Conservation (phyloP, 345 rosid genomes). For the Camelina hispida region DNA sequence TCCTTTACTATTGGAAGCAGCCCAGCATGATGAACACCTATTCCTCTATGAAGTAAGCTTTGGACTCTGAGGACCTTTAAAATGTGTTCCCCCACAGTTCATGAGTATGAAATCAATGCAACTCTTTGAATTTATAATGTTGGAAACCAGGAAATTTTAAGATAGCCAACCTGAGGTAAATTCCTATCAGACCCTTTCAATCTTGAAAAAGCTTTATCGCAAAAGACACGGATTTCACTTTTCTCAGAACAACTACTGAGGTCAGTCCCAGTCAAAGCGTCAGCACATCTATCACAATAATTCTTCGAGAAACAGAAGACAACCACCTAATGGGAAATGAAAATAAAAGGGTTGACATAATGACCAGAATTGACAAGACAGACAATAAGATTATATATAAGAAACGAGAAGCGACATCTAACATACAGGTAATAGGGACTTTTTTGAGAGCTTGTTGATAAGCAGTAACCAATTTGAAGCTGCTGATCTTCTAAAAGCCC, state of each 20-base stretch:
- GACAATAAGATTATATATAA: constrained; percentile 10
- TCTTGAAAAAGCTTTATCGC: constrained; percentile 95
- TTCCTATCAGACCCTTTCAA: constrained; percentile 93
- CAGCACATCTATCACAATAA: constrained; percentile 92
- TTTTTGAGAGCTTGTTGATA: constrained; percentile 83
- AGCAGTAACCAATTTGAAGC: constrained; percentile 82
- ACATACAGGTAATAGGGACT: constrained; percentile 83
- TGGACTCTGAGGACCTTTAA: constrained; percentile 88
- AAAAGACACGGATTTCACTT: constrained; percentile 84
- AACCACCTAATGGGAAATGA: constrained; percentile 60
- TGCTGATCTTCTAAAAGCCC: constrained; percentile 78
- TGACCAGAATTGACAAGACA: neutral
- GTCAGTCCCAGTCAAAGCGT: constrained; percentile 68
- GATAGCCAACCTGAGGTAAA: constrained; percentile 85
- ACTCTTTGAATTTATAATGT: constrained; percentile 21
- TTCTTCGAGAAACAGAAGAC: constrained; percentile 97
- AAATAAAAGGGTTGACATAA: constrained; percentile 20
- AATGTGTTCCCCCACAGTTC: constrained; percentile 41
- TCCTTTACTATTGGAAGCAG: constrained; percentile 98
- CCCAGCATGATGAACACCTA: constrained; percentile 99
- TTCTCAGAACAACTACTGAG: constrained; percentile 87
- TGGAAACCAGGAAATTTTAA: constrained; percentile 26
- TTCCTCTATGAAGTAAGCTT: constrained; percentile 84
- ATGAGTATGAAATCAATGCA: constrained; percentile 32
- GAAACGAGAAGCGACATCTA: constrained; percentile 19